These are phyloP conservation scores for Fusarium devonianum DNA, from an alignment of 2,329 filamentous ascomycete genomes.

Conservation along the genomic window DNA sequence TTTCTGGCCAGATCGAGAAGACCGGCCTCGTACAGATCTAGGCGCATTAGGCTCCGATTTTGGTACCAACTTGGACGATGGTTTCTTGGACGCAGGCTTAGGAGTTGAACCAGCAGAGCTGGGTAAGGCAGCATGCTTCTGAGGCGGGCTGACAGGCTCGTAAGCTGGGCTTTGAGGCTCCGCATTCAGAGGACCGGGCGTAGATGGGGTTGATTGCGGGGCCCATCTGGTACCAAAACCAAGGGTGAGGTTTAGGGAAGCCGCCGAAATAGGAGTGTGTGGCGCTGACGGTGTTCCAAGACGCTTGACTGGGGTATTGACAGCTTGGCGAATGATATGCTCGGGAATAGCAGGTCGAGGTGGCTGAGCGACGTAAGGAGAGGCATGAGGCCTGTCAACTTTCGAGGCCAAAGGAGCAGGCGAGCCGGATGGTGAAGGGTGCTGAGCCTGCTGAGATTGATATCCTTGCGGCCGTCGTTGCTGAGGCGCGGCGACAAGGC, in stretches of 20 bases:
- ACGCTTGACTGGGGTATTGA: conserved; percentile 46
- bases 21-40: conserved; percentile 45
- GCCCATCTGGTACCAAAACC: conserved; percentile 66
- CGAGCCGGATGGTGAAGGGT: conserved; percentile 38
- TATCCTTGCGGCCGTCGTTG: conserved; percentile 47
- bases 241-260: conserved; percentile 41
- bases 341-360: conserved; percentile 51
- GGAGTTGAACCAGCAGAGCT: conserved; percentile 43
- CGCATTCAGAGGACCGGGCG: conserved; percentile 52
- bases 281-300: conserved; percentile 45
- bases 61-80: conserved; percentile 42
- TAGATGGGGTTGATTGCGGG: conserved; percentile 63
- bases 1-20: conserved; percentile 49
- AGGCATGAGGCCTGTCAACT: conserved; percentile 41
- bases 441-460: conserved; percentile 42
- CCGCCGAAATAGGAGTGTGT: conserved; percentile 46
- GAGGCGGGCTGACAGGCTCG: conserved; percentile 66
- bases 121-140: conserved; percentile 48
- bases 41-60: conserved; percentile 35
- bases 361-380: conserved; percentile 44
- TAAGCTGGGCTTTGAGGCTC: conserved; percentile 60
- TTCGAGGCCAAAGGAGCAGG: conserved; percentile 37
- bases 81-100: conserved; percentile 44
- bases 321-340: conserved; percentile 51
- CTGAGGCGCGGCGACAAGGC: conserved; percentile 40